Evolutionary conservation across 2,329 filamentous ascomycete species (phyloP), one percentile per base, ranked within the genome.

Genomic region (Akanthomyces uredinophilus): DNA sequence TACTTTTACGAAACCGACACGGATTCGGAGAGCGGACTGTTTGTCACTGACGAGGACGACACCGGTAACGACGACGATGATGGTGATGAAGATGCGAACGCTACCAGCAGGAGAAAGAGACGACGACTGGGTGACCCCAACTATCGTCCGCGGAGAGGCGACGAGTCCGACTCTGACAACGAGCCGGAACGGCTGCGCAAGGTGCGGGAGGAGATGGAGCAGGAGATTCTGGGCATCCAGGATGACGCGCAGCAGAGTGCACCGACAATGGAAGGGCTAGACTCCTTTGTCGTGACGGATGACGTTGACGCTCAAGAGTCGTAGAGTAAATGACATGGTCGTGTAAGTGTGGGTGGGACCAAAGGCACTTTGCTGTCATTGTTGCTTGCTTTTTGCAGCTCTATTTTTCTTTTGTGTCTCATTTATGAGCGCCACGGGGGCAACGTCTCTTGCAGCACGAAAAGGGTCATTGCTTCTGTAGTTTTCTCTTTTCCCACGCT

Each of bases 201-300:
- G 51, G 35, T 29, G 20, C 39, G 32, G 49, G 29, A 41, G 29
- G 59, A 55, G 24, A 35, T 60, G 20, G 22, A 22, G 57, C 47
- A 55, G 44, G 59, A 61, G 43, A 55, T 55, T 20, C 35, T 22
- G 13, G 54, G 59, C 35, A 50, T 55, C 22, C 46, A 24, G 8
- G 37, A 52, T 11, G 22, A 32, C 5, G 35, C 8, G 22, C 10
- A 41, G 16, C 16, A 14, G 11, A 18, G 5, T 5, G 22, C 41
- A 27, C 16, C 32, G 16, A 13, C 49, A n/a, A 52, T 18, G 49
- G 27, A 37, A 37, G 32, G 22, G 2, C 29, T n/a, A 3, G 27
- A 52, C 46, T 29, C 22, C 46, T 49, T 49, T 16, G 29, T 49
- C 29, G 46, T 11, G 24, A 14, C 24, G 3, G 24, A 49, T 29